Conservation (phyloP, 2,329 filamentous ascomycete species). For the Fusarium armeniacum region DNA sequence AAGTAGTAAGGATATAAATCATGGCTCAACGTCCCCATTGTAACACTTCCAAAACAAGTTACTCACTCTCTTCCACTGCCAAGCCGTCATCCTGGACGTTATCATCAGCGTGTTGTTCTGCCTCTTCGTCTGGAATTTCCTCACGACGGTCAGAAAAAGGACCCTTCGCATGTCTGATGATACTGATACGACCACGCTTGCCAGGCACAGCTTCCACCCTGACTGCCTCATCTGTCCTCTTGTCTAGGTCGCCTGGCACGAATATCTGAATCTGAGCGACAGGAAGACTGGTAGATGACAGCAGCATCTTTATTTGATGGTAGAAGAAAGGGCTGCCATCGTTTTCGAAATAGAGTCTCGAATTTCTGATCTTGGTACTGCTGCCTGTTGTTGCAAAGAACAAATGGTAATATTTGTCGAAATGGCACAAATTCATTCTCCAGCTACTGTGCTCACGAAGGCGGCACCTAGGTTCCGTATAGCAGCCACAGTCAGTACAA, state of each 20-base stretch:
- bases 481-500: not conserved
- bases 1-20: not conserved
- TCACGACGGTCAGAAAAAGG: not conserved
- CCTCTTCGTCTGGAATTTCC: not conserved
- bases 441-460: not conserved
- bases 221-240: not conserved
- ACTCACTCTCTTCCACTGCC: not conserved
- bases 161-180: not conserved
- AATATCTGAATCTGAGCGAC: slow-evolving; percentile 6
- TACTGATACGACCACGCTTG: not conserved
- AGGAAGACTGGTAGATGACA: not conserved
- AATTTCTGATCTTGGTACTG: not conserved
- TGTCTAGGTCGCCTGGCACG: not conserved
- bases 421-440: not conserved
- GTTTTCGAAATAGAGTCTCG: slow-evolving; percentile 3
- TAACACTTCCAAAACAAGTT: not conserved
- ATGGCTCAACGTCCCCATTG: not conserved
- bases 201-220: not conserved
- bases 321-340: not conserved
- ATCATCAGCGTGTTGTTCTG: not conserved
- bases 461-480: too few species aligned
- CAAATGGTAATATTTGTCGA: not conserved
- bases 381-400: not conserved
- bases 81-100: not conserved
- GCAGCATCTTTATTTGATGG: not conserved